Evolutionary conservation across 23 red algal species (phyloP).

Genomic region (Gracilariopsis chorda): DNA sequence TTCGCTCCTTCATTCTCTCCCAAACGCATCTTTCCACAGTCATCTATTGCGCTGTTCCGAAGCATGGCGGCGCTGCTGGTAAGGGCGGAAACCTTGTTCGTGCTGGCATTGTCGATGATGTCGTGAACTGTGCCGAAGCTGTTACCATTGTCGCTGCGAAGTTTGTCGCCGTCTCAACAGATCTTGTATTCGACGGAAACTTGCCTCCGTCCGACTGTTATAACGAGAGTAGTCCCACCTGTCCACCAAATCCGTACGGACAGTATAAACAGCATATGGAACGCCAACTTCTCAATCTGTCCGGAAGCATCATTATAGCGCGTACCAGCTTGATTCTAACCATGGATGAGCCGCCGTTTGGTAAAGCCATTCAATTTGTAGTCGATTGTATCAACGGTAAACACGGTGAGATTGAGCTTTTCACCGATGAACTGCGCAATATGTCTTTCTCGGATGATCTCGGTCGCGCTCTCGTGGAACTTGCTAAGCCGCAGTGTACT

Average conservation of each 20-base stretch:
- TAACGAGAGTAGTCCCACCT: slow-evolving; percentile 18
- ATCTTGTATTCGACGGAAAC: slow-evolving; percentile 79
- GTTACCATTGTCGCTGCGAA: slow-evolving; percentile 33
- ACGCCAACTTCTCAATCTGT: slow-evolving; percentile 31
- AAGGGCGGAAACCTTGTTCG: slow-evolving; percentile 52
- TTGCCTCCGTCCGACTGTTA: slow-evolving; percentile 49
- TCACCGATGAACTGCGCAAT: slow-evolving; percentile 91
- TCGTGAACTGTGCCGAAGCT: slow-evolving; percentile 71
- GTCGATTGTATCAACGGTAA: slow-evolving; percentile 63
- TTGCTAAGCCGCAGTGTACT: slow-evolving; percentile 46
- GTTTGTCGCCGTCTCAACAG: slow-evolving; percentile 91
- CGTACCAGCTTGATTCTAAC: slow-evolving; percentile 89
- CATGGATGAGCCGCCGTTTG: slow-evolving; percentile 39
- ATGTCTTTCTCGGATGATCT: slow-evolving; percentile 97
- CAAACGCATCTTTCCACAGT: slow-evolving; percentile 22
- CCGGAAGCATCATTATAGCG: slow-evolving; percentile 61
- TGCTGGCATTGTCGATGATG: slow-evolving; percentile 93
- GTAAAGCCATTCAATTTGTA: slow-evolving; percentile 81
- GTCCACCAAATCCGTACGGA: slow-evolving; percentile 85
- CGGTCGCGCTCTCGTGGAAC: slow-evolving; percentile 72
- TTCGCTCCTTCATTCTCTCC: slow-evolving; percentile 41
- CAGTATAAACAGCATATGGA: slow-evolving; percentile 95
- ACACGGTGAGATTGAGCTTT: slow-evolving; percentile 75
- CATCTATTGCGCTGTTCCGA: slow-evolving; percentile 83
- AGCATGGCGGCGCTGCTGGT: slow-evolving; percentile 76